phyloP scores from a whole-genome alignment of 306 rosid genomes.

The Pueraria montana region DNA sequence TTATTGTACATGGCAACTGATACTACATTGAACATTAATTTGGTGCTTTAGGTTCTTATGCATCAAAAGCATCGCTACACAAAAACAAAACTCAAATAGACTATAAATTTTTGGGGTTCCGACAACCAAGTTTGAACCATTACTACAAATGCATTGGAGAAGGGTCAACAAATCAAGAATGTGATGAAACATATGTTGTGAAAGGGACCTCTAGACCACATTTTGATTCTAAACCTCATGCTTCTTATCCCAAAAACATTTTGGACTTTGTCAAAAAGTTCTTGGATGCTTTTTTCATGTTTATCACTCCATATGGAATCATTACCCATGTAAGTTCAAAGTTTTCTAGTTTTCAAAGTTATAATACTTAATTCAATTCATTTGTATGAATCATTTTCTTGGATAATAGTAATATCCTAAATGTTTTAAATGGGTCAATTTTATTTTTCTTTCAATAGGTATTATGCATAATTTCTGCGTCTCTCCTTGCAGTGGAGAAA shows the following conservation, averaged over 20 bases:
- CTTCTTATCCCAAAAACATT: slow-evolving; percentile 50
- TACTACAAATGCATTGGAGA: slow-evolving; percentile 12
- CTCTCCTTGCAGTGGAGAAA: slow-evolving; percentile 74
- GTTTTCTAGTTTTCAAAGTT: not conserved
- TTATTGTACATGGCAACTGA: not conserved
- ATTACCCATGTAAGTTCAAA: slow-evolving; percentile 69
- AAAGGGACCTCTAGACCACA: slow-evolving; percentile 61
- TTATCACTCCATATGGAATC: slow-evolving; percentile 83
- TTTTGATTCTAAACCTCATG: slow-evolving; percentile 61
- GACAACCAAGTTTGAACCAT: slow-evolving; percentile 22
- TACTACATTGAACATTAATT: not conserved
- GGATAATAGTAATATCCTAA: too few relatives aligned
- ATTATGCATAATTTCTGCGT: slow-evolving; percentile 73
- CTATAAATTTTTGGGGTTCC: slow-evolving; percentile 44
- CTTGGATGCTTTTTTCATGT: slow-evolving; percentile 71
- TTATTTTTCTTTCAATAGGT: slow-evolving; percentile 51
- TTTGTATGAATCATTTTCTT: not conserved
- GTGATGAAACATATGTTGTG: slow-evolving; percentile 46
- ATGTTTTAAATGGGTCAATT: not conserved
- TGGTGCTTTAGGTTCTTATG: slow-evolving; percentile 33
- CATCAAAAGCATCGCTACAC: not conserved
- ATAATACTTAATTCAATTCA: not conserved
- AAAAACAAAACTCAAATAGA: slow-evolving; percentile 36
- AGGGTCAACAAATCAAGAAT: slow-evolving; percentile 2
- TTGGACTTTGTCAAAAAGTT: slow-evolving; percentile 46